Percentiles rank a stretch among this genome's conserved stretches.
Evolutionary conservation across 306 rosid genomes (phyloP).

Genomic region (Gleditsia sinensis): DNA sequence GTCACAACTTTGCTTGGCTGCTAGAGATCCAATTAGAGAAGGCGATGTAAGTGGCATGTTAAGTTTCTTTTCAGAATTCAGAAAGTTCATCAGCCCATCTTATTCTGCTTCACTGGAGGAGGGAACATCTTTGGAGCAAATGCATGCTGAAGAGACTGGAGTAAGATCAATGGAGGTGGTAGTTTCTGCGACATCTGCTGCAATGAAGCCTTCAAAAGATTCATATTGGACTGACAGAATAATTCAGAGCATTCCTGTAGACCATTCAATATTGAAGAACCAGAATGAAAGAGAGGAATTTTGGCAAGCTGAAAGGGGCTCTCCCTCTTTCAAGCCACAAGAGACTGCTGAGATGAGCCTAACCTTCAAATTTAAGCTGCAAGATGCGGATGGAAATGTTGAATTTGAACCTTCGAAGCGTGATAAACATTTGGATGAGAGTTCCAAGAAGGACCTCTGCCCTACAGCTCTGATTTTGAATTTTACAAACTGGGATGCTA

Average conservation of each 20-base stretch:
- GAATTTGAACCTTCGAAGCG: slow-evolving; percentile 33
- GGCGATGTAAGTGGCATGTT: slow-evolving; percentile 30
- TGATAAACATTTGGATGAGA: slow-evolving; percentile 36
- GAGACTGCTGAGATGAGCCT: slow-evolving; percentile 37
- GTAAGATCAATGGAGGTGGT: slow-evolving; percentile 36
- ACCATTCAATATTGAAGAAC: slow-evolving; percentile 35
- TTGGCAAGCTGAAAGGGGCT: slow-evolving; percentile 18
- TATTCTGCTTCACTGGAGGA: slow-evolving; percentile 37
- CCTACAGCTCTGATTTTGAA: slow-evolving; percentile 69
- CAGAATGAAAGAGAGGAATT: slow-evolving; percentile 37
- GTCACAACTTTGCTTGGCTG: slow-evolving; percentile 51
- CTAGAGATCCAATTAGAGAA: slow-evolving; percentile 46
- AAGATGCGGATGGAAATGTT: too few relatives aligned
- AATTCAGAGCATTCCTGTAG: slow-evolving; percentile 48
- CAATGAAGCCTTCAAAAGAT: slow-evolving; percentile 46
- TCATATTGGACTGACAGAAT: slow-evolving; percentile 69
- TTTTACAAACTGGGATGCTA: slow-evolving; percentile 54
- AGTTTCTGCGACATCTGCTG: slow-evolving; percentile 33
- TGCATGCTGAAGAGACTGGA: slow-evolving; percentile 38
- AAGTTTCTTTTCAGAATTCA: slow-evolving; percentile 49
- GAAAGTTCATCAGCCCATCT: slow-evolving; percentile 38
- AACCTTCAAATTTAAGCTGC: too few relatives aligned
- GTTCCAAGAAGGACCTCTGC: slow-evolving; percentile 29
- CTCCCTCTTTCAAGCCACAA: slow-evolving; percentile 21
- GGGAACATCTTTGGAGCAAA: slow-evolving; percentile 38